A percentile compares a stretch with the other conserved stretches of the same genome.
phyloP scores from a whole-genome alignment of 176 grass and related monocot species.

The Juncus inflexus region DNA sequence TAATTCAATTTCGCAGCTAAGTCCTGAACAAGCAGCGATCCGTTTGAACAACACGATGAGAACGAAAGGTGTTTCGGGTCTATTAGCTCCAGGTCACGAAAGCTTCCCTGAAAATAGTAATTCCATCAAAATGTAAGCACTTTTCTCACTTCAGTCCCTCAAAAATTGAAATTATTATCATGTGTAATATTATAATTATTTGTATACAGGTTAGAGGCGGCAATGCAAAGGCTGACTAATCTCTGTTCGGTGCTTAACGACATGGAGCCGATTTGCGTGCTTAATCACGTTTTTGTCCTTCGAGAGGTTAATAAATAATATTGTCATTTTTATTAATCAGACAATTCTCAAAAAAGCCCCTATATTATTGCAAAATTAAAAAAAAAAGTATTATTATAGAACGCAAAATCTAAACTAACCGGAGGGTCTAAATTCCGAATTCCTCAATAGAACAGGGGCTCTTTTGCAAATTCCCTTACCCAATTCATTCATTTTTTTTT shows the following conservation, averaged over 20 bases:
- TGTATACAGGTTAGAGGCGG: slow-evolving; percentile 89
- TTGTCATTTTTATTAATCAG: no score
- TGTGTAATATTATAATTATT: slow-evolving; percentile 27
- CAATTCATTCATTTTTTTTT: no score
- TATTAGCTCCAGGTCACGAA: slow-evolving; percentile 80
- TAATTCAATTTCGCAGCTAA: slow-evolving; percentile 55
- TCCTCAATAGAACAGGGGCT: no score
- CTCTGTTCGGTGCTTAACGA: slow-evolving; percentile 98
- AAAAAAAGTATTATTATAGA: no score
- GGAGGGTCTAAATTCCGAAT: no score
- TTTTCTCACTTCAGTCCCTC: slow-evolving; percentile 9
- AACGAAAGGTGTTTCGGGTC: slow-evolving; percentile 59
- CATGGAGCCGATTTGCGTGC: slow-evolving; percentile 98
- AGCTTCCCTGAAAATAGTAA: slow-evolving; percentile 91
- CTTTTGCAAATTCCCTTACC: no score
- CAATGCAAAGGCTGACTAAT: slow-evolving; percentile 95
- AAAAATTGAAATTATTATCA: slow-evolving; percentile 8
- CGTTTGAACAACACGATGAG: slow-evolving; percentile 69
- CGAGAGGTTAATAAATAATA: slow-evolving; percentile 52
- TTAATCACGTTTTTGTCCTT: slow-evolving; percentile 98
- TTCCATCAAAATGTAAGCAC: slow-evolving; percentile 92
- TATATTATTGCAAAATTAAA: no score
- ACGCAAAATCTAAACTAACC: no score
- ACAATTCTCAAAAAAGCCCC: no score
- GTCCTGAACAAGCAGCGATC: slow-evolving; percentile 94